Percentiles rank a stretch among this genome's conserved stretches.
Conservation (phyloP, 1,284 basidiomycete species). For the Trichosporon ovoides region DNA sequence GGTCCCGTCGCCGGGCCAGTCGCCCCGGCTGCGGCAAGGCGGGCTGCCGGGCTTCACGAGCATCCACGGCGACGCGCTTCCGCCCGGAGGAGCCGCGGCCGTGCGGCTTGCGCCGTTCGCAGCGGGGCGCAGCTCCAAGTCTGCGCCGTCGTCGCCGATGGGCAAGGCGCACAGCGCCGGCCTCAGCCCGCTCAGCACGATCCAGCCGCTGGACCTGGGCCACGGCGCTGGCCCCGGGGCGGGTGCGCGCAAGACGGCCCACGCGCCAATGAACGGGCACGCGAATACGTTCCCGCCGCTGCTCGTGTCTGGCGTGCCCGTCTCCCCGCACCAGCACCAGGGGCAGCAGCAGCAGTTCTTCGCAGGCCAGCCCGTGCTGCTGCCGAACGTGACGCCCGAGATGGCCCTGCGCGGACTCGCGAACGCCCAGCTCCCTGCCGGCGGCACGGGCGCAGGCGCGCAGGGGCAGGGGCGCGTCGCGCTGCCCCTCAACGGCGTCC, state of each 20-base stretch:
- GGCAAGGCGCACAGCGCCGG: not conserved
- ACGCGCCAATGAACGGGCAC: not conserved
- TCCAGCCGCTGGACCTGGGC: constrained; percentile 14
- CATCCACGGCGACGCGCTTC: not conserved
- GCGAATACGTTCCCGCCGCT: not conserved
- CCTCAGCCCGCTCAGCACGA: constrained; percentile 15
- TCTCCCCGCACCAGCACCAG: not conserved
- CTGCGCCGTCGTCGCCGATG: constrained; percentile 15
- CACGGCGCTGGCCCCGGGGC: not conserved
- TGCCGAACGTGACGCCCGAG: constrained; percentile 14
- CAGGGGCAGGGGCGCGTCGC: too few relatives aligned
- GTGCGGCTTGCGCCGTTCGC: not conserved
- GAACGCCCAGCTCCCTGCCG: not conserved
- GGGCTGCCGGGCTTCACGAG: not conserved
- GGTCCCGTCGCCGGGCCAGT: not conserved
- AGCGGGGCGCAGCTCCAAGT: constrained; percentile 5
- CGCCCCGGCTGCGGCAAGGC: not conserved
- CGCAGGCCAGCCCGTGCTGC: not conserved
- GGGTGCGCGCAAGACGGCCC: too few relatives aligned
- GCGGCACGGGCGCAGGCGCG: constrained; percentile 1
- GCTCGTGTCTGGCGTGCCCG: not conserved
- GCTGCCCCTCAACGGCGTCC: not conserved
- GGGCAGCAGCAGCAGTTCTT: not conserved
- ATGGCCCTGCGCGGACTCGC: constrained; percentile 1
- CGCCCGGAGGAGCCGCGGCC: not conserved